Base-by-base conservation (phyloP, 2,329 filamentous ascomycete genomes). In the Hypoxylon sp. region DNA sequence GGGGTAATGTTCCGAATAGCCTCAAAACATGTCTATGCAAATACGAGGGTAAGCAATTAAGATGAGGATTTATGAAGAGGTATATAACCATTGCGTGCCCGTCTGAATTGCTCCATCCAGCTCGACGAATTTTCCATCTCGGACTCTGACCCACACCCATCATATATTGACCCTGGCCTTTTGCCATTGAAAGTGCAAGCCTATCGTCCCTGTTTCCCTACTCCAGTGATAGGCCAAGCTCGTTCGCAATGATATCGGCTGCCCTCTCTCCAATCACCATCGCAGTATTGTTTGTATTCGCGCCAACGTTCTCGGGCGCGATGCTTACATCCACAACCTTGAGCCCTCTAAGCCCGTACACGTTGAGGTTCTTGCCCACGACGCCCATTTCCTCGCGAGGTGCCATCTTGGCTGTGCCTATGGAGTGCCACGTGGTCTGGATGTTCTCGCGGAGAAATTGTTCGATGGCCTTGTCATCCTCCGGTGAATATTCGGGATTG, bases 211-310 rank as follows among this genome's bases (percentile, higher is more conserved):
- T 13, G 6, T 34, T 13, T 10, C 22, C 17, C 41, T 26, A 63
- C 2, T 24, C 48, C 17, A 56, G 51, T 15, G 17, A 19, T 8
- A 74, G 49, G 1, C 75, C 74, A 2, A 80, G 63, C 54, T 80
- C 79, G 57, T 71, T 72, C 4, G 78, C 75, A 17, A 81, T 74
- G 41, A 81, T 79, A 59, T 78, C 78, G 0, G 79, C 79, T 2
- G 76, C 79, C 71, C 79, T 81, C 74, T 86, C 83, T 1, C 83
- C 83, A 30, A 85, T 72, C 15, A 80, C 60, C 15, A 85, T 70
- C 0, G 83, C 83, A 1, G 80, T 82, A 39, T 80, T 82, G 47
- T 81, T 80, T 1, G 83, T 85, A 59, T 86, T 85, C 0, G 77
- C 71, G 56, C 64, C 72, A 13, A 82, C 76, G 41, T 80, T 80